Evolutionary conservation across 257 asterid species (phyloP), one percentile per base, ranked within the genome.

Genomic region (Lycium barbarum): DNA sequence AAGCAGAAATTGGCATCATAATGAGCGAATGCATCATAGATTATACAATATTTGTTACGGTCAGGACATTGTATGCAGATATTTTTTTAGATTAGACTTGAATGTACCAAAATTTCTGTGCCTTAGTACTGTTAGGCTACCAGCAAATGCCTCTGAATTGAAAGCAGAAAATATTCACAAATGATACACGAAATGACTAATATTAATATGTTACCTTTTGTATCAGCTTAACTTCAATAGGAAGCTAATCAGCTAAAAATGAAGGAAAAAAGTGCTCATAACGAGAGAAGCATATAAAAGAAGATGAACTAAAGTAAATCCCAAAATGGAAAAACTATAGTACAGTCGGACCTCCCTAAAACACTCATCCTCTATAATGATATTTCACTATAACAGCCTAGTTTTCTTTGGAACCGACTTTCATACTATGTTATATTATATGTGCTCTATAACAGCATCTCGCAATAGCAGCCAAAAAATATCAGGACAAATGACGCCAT

Each of bases 41-140:
- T 18, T 18, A 43, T 43, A 71, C 57, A 43, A 43, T 40, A 40
- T 43, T 43, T 0, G 17, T 6, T 40, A 71, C 40, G 2, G 17
- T 71, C 79, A 0, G 55, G 35, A 71, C 79, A 43, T 71, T 71
- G 18, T 71, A 71, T 18, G 79, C 79, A 18, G 79, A 72, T 72
- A 71, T 4, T 2, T 18, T 9, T 59, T 59, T 35, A 17, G 79
- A 38, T 40, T 72, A 72, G 38, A 72, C 80, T 43, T 72, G 57
- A 10, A 72, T n/a, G 47, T 45, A 47, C 11, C 38, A 45, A n/a
- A 70, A 71, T 71, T 71, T 26, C 33, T 26, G 57, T 43, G 57
- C 47, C 36, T 71, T n/a, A n/a, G 40, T 20, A 47, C 12, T 12
- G 0, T 20, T 47, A 40, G 81, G 49, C 4, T 47, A 43, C 80